A percentile compares a stretch with the other conserved stretches of the same genome.
Evolutionary conservation across 495 filamentous ascomycete species (phyloP).

Genomic region (Aspergillus panamensis): DNA sequence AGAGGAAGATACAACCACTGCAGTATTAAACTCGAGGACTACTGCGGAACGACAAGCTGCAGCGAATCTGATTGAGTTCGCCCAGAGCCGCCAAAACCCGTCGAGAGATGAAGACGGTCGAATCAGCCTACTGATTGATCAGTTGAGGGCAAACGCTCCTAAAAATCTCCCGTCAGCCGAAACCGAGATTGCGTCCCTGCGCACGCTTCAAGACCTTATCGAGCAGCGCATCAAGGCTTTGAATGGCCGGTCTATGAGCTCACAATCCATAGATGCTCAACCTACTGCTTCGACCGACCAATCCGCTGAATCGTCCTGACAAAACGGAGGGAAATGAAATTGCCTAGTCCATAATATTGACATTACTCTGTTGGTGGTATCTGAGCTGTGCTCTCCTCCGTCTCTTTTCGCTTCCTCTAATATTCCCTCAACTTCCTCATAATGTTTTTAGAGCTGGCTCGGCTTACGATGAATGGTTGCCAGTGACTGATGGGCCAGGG

Average conservation of each 20-base stretch:
- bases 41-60: slow-evolving; percentile 30
- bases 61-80: slow-evolving; percentile 29
- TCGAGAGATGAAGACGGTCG: slow-evolving; percentile 11
- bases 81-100: slow-evolving; percentile 16
- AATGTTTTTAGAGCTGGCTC: background rate
- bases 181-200: slow-evolving; percentile 29
- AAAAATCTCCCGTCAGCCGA: slow-evolving; percentile 21
- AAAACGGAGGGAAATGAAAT: background rate
- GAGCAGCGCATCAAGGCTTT: slow-evolving; percentile 26
- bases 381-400: background rate
- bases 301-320: background rate
- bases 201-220: slow-evolving; percentile 28
- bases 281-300: background rate
- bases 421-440: background rate
- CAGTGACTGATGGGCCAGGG: slow-evolving; percentile 3
- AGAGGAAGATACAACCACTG: slow-evolving; percentile 19
- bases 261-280: background rate
- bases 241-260: background rate
- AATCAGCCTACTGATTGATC: slow-evolving; percentile 30
- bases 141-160: slow-evolving; percentile 26
- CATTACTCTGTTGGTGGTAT: background rate
- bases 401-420: background rate
- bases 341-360: background rate
- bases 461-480: background rate
- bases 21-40: slow-evolving; percentile 28